A percentile compares a stretch with the other conserved stretches of the same genome.
These are phyloP conservation scores for Parmelia sp. DNA, from an alignment of 495 filamentous ascomycete species.

Conservation along the genomic window DNA sequence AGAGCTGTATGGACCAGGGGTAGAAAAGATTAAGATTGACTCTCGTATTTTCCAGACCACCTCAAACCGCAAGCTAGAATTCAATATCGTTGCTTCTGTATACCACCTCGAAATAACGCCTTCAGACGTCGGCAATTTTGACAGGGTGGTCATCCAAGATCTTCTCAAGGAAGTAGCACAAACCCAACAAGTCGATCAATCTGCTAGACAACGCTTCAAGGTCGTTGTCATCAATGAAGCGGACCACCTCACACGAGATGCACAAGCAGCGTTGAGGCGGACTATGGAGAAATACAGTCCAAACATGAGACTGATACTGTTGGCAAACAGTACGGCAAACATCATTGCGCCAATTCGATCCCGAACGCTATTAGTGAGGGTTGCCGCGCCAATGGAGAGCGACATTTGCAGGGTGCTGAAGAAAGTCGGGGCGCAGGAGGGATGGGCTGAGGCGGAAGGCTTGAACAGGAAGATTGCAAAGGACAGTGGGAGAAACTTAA, in stretches of 20 bases:
- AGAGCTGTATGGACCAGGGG: constrained; percentile 84
- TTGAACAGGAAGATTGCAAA: constrained; percentile 79
- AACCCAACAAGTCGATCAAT: constrained; percentile 91
- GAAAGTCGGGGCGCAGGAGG: constrained; percentile 68
- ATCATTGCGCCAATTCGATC: constrained; percentile 95
- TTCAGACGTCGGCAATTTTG: constrained; percentile 93
- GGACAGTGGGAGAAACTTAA: constrained; percentile 87
- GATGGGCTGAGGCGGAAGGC: constrained; percentile 60
- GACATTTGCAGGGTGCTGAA: constrained; percentile 77
- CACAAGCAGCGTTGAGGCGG: constrained; percentile 86
- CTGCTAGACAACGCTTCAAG: constrained; percentile 88
- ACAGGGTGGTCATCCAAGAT: constrained; percentile 91
- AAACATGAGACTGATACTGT: constrained; percentile 80
- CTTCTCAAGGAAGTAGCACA: constrained; percentile 96
- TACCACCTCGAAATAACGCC: constrained; percentile 99
- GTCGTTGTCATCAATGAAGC: constrained; percentile 99
- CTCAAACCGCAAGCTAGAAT: constrained; percentile 93
- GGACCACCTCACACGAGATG: constrained; percentile 90
- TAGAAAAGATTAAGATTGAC: constrained; percentile 97
- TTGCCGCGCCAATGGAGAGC: constrained; percentile 77
- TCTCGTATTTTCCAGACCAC: constrained; percentile 92
- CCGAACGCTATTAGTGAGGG: constrained; percentile 80
- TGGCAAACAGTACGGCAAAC: constrained; percentile 92
- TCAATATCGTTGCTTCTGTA: constrained; percentile 92
- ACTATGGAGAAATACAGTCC: constrained; percentile 99